These are phyloP conservation scores for Mycena kentingensis DNA, from an alignment of 768 basidiomycete species.

Conservation along the genomic window DNA sequence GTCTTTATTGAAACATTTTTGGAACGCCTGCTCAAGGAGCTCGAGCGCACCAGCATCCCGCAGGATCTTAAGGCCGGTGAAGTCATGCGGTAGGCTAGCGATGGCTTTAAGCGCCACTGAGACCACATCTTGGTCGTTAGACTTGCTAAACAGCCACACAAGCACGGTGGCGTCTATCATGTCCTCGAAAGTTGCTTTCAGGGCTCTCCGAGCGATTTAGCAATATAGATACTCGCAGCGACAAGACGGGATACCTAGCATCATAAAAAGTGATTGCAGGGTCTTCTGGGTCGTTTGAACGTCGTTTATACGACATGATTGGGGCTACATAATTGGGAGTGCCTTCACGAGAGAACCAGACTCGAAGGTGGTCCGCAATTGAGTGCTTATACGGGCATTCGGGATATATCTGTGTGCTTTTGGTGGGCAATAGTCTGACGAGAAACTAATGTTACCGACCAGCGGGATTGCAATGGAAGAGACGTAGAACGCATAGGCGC, in stretches of 20 bases:
- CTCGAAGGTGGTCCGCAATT: slow-evolving; percentile 39
- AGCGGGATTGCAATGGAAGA: slow-evolving; percentile 42
- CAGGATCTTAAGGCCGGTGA: slow-evolving; percentile 39
- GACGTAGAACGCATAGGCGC: slow-evolving; percentile 40
- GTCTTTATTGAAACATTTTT: slow-evolving; percentile 42
- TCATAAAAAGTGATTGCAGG: slow-evolving; percentile 6
- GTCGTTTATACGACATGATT: slow-evolving; percentile 1
- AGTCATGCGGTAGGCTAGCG: slow-evolving; percentile 40
- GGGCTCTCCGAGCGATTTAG: not conserved
- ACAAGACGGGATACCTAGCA: slow-evolving; percentile 6
- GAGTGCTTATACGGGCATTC: too few relatives aligned
- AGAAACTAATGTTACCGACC: too few relatives aligned
- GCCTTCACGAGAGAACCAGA: slow-evolving; percentile 14
- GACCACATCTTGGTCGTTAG: slow-evolving; percentile 35
- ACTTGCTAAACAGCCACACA: slow-evolving; percentile 40
- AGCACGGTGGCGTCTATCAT: slow-evolving; percentile 39
- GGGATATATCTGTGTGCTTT: slow-evolving; percentile 43
- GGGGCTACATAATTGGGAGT: not conserved
- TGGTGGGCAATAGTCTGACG: too few relatives aligned
- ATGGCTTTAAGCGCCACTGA: slow-evolving; percentile 38
- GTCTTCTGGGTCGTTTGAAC: not conserved
- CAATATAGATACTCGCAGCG: not conserved
- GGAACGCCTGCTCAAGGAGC: slow-evolving; percentile 38
- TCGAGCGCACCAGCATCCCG: slow-evolving; percentile 37
- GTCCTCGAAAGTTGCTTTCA: slow-evolving; percentile 28